Percentiles rank a stretch among this genome's conserved stretches.
phyloP scores from a whole-genome alignment of 176 grass and related monocot genomes.

The Rhipidocladum racemiflorum region DNA sequence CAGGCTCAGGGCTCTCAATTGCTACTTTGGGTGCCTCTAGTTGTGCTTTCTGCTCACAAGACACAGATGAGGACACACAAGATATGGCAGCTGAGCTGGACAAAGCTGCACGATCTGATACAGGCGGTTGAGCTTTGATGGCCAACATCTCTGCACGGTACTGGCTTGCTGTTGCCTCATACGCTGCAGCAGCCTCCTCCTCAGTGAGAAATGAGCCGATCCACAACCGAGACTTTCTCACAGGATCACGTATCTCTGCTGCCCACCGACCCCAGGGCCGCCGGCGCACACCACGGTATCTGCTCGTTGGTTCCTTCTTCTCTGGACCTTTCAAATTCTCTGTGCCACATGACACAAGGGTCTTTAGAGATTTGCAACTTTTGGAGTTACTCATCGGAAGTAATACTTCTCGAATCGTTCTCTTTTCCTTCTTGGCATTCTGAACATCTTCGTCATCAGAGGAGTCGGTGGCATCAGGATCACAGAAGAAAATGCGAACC shows the following conservation, averaged over 20 bases:
- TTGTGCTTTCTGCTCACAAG: constrained; percentile 9
- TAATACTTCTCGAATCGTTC: constrained; percentile 29
- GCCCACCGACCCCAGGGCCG: constrained; percentile 50
- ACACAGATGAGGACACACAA: constrained; percentile 29
- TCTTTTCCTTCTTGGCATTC: constrained; percentile 30
- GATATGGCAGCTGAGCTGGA: constrained; percentile 37
- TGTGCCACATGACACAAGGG: constrained; percentile 17
- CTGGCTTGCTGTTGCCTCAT: not conserved
- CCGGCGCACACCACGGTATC: constrained; percentile 42
- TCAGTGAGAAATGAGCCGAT: constrained; percentile 46
- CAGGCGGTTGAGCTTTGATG: constrained; percentile 3
- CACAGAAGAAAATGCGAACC: constrained; percentile 43
- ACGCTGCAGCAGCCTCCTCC: constrained; percentile 40
- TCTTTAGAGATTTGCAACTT: not conserved
- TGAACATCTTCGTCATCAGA: constrained; percentile 39
- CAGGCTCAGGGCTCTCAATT: not conserved
- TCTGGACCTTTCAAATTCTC: constrained; percentile 6
- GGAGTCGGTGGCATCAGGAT: constrained; percentile 58
- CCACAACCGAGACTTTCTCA: constrained; percentile 40
- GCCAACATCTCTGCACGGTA: constrained; percentile 25
- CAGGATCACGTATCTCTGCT: constrained; percentile 55
- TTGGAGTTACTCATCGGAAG: not conserved
- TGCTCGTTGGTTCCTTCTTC: constrained; percentile 49
- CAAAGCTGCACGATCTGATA: constrained; percentile 7
- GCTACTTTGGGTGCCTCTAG: not conserved